Conservation (phyloP, 495 filamentous ascomycete genomes). For the Saxispiralis lemnorum region DNA sequence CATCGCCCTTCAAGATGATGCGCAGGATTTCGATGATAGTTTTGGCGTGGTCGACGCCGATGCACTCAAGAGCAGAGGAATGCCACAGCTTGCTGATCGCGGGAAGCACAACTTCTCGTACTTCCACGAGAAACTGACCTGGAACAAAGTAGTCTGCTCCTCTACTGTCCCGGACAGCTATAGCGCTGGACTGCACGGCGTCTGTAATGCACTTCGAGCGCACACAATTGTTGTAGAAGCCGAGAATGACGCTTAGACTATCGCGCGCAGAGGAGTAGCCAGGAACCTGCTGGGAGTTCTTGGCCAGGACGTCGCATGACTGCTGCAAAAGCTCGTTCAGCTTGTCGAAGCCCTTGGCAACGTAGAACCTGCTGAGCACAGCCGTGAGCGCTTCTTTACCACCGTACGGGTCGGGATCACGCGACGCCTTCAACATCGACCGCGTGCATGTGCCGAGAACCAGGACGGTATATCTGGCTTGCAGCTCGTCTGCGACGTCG, state of each 20-base stretch:
- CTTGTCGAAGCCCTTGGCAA: constrained; percentile 51
- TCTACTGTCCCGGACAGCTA: constrained; percentile 40
- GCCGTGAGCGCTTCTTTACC: constrained; percentile 54
- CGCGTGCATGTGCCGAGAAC: not conserved
- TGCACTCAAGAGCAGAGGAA: constrained; percentile 61
- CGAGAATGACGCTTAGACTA: constrained; percentile 69
- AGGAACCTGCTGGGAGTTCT: constrained; percentile 1
- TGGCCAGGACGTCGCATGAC: constrained; percentile 3
- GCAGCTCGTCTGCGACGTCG: constrained; percentile 27
- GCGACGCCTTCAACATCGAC: constrained; percentile 35
- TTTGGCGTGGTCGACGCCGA: constrained; percentile 54
- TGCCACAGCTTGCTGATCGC: constrained; percentile 66
- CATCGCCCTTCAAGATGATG: constrained; percentile 56
- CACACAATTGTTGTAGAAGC: constrained; percentile 58
- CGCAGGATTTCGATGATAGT: constrained; percentile 70
- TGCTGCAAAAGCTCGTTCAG: constrained; percentile 41
- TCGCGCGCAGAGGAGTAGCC: constrained; percentile 18
- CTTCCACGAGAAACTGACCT: constrained; percentile 70
- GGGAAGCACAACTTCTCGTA: constrained; percentile 68
- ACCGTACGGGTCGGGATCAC: constrained; percentile 65
- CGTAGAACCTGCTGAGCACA: constrained; percentile 72
- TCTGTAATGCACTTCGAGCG: constrained; percentile 64
- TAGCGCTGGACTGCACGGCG: constrained; percentile 44
- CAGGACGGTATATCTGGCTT: constrained; percentile 30
- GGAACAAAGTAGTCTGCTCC: constrained; percentile 51